Conservation (phyloP, 2,329 filamentous ascomycete genomes). For the Endoconidiophora polonica region DNA sequence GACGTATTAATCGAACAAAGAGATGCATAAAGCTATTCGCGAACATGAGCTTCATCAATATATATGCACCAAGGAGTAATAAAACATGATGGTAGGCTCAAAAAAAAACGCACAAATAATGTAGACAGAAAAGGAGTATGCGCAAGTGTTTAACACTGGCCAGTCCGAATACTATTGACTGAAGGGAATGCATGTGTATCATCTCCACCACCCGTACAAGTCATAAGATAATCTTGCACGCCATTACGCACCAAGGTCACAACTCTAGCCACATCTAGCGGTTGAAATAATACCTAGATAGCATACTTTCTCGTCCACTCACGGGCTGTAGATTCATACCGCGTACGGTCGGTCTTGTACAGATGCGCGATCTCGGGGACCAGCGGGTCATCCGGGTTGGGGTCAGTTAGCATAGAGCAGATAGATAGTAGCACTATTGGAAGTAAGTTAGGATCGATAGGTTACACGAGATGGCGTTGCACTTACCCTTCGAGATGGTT, state of each 20-base stretch:
- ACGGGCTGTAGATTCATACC: conserved; percentile 89
- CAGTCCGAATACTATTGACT: conserved; percentile 2
- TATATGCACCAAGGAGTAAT: too few species aligned
- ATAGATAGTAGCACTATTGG: conserved; percentile 79
- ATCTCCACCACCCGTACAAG: conserved; percentile 1
- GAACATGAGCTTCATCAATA: too few species aligned
- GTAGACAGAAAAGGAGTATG: background rate
- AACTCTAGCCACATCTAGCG: conserved; percentile 9
- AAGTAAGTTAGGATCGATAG: conserved; percentile 10
- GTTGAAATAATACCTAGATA: conserved; percentile 40
- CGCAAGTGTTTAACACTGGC: conserved; percentile 1
- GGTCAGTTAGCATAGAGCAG: conserved; percentile 99
- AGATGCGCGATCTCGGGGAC: conserved; percentile 98
- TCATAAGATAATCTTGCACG: conserved; percentile 7
- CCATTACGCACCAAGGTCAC: conserved; percentile 4
- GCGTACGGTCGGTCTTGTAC: conserved; percentile 95
- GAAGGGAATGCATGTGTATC: conserved; percentile 8
- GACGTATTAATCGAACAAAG: too few species aligned
- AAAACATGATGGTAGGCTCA: too few species aligned
- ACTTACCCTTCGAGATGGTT: conserved; percentile 91
- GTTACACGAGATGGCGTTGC: background rate
- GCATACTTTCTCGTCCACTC: conserved; percentile 99
- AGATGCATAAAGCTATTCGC: too few species aligned
- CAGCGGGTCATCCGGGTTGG: conserved; percentile 95
- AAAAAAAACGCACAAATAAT: background rate